phyloP scores from a whole-genome alignment of 1,284 basidiomycete genomes.

The Takashimella koratensis region DNA sequence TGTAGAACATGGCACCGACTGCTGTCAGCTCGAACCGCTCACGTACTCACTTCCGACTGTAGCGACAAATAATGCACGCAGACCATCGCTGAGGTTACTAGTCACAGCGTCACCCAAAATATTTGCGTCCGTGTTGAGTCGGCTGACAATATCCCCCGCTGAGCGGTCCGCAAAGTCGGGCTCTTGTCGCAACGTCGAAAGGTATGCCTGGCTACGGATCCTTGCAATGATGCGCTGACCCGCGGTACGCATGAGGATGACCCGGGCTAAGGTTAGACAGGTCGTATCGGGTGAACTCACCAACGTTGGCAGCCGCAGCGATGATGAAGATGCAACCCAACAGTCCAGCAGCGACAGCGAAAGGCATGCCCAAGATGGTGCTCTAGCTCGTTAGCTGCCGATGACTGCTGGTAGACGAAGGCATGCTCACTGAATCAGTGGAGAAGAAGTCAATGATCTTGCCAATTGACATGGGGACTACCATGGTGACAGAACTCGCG shows the following conservation, averaged over 20 bases:
- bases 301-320: conserved; percentile 81
- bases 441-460: conserved; percentile 90
- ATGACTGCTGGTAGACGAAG: background rate
- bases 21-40: conserved; percentile 1
- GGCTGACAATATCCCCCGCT: conserved; percentile 89
- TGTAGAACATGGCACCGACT: conserved; percentile 95
- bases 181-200: conserved; percentile 78
- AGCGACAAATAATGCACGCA: conserved; percentile 79
- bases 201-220: conserved; percentile 77
- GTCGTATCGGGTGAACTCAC: conserved; percentile 16
- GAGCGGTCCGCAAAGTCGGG: conserved; percentile 89
- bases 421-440: conserved; percentile 60
- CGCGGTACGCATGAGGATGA: conserved; percentile 77
- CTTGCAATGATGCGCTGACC: conserved; percentile 91
- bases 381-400: conserved; percentile 51
- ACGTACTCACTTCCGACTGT: conserved; percentile 70
- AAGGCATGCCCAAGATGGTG: conserved; percentile 70
- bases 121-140: conserved; percentile 86
- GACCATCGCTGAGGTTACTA: conserved; percentile 84
- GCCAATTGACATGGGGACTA: conserved; percentile 83
- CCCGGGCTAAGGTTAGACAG: too few relatives aligned
- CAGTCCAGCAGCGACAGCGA: conserved; percentile 72
- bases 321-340: conserved; percentile 78
- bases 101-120: conserved; percentile 95
- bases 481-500: conserved; percentile 69